phyloP scores from a whole-genome alignment of 2,329 filamentous ascomycete genomes.

The Scleromitrula shiraiana region DNA sequence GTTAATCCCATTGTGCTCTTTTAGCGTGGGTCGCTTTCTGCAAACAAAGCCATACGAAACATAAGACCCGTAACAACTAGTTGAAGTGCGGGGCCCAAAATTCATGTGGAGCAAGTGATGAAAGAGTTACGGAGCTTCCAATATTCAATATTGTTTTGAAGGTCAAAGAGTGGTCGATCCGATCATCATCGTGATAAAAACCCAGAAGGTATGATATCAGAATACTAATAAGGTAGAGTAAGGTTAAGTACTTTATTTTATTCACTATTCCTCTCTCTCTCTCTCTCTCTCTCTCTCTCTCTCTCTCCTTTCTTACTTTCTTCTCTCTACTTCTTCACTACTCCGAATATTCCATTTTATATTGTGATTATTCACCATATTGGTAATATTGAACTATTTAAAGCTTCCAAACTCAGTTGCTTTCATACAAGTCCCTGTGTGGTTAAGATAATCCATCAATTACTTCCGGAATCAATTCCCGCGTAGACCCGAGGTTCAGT shows the following conservation, averaged over 20 bases:
- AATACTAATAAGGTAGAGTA: neutral
- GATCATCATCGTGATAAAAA: neutral
- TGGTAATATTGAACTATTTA: neutral
- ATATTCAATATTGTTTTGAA: too few species aligned
- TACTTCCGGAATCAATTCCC: constrained; percentile 15
- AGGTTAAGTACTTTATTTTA: neutral
- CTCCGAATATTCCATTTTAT: neutral
- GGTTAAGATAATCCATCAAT: neutral
- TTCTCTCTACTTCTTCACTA: neutral
- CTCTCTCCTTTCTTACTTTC: neutral
- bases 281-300: neutral
- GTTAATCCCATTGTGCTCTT: constrained; percentile 11
- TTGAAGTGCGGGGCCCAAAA: constrained; percentile 8
- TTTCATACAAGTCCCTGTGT: neutral
- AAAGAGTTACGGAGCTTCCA: too few species aligned
- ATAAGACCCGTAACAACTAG: too few species aligned
- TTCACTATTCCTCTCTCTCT: neutral
- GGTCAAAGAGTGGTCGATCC: neutral
- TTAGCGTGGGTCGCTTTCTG: constrained; percentile 15
- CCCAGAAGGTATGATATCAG: neutral
- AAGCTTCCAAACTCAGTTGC: constrained; percentile 1
- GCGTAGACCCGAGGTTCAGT: constrained; percentile 25
- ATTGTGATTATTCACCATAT: neutral
- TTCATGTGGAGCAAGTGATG: neutral
- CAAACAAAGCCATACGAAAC: neutral